These are phyloP conservation scores for Venturia oleaginea DNA, from an alignment of 2,329 filamentous ascomycete genomes.

Conservation along the genomic window DNA sequence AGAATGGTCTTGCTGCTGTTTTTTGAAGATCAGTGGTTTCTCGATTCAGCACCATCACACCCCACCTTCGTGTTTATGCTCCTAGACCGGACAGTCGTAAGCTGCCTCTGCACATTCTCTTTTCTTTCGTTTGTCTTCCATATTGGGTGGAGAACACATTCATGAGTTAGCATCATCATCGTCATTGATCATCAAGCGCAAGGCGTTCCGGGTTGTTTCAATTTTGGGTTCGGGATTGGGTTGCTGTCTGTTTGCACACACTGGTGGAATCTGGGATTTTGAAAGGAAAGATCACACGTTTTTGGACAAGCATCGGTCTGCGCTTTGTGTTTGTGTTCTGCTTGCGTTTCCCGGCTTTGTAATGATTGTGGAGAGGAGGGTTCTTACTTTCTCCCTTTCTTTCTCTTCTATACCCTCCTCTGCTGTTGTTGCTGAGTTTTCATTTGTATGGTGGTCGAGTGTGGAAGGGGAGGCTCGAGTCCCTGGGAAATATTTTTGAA, in stretches of 20 bases:
- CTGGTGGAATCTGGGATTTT: background rate
- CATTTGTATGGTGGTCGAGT: background rate
- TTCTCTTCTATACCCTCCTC: slow-evolving; percentile 2
- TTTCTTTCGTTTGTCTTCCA: slow-evolving; percentile 4
- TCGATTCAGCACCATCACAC: background rate
- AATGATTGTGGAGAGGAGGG: slow-evolving; percentile 9
- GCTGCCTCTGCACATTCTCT: background rate
- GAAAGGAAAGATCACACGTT: background rate
- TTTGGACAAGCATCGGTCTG: background rate
- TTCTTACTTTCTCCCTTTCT: background rate
- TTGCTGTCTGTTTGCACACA: slow-evolving; percentile 1
- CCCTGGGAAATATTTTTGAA: background rate
- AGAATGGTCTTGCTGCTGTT: slow-evolving; percentile 44
- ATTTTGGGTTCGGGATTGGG: background rate
- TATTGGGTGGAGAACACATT: background rate
- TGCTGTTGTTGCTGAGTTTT: background rate
- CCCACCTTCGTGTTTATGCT: background rate
- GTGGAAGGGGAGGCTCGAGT: background rate
- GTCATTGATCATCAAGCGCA: slow-evolving; percentile 7
- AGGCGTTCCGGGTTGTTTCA: slow-evolving; percentile 2
- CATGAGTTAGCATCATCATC: slow-evolving; percentile 6
- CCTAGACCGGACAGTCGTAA: background rate
- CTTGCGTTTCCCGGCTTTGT: background rate
- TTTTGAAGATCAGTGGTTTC: background rate
- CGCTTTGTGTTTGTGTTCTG: background rate